Percentiles rank a stretch among this genome's conserved stretches.
Conservation (phyloP, 176 grass and related monocot genomes). For the Triticum monococcum region DNA sequence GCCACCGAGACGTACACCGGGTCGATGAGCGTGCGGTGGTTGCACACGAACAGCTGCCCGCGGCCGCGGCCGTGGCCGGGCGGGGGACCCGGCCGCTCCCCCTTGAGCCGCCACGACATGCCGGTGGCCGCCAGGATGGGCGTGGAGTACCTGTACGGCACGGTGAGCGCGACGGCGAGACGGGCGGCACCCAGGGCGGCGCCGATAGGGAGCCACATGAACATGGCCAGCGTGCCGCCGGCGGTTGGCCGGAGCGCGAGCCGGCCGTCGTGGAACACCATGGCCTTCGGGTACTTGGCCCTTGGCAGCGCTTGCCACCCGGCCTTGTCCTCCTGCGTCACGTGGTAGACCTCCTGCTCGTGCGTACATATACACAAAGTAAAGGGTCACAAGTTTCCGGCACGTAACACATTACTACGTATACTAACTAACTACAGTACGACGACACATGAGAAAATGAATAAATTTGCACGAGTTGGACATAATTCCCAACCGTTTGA, state of each 20-base stretch:
- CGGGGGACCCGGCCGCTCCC: background rate
- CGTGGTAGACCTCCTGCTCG: slow-evolving; percentile 53
- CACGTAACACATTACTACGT: background rate
- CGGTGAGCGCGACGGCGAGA: slow-evolving; percentile 32
- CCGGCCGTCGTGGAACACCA: slow-evolving; percentile 77
- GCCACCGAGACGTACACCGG: slow-evolving; percentile 68
- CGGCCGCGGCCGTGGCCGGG: background rate
- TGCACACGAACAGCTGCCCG: slow-evolving; percentile 66
- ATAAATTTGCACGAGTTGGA: background rate
- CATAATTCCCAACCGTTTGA: slow-evolving; percentile 6
- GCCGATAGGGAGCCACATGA: slow-evolving; percentile 58
- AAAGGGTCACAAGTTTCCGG: background rate
- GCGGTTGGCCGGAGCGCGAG: slow-evolving; percentile 59
- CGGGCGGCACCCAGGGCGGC: slow-evolving; percentile 24
- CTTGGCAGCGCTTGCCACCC: slow-evolving; percentile 37
- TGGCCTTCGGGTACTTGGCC: slow-evolving; percentile 42
- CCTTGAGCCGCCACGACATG: slow-evolving; percentile 53
- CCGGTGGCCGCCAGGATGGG: slow-evolving; percentile 52
- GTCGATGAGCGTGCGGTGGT: slow-evolving; percentile 86
- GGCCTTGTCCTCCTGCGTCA: slow-evolving; percentile 40
- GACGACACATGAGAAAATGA: background rate
- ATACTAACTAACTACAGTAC: background rate
- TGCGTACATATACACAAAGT: background rate
- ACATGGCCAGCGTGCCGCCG: slow-evolving; percentile 45
- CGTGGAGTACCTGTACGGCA: slow-evolving; percentile 59